Evolutionary conservation across 2,329 filamentous ascomycete species (phyloP).

Genomic region (Tolypocladium nubicola): DNA sequence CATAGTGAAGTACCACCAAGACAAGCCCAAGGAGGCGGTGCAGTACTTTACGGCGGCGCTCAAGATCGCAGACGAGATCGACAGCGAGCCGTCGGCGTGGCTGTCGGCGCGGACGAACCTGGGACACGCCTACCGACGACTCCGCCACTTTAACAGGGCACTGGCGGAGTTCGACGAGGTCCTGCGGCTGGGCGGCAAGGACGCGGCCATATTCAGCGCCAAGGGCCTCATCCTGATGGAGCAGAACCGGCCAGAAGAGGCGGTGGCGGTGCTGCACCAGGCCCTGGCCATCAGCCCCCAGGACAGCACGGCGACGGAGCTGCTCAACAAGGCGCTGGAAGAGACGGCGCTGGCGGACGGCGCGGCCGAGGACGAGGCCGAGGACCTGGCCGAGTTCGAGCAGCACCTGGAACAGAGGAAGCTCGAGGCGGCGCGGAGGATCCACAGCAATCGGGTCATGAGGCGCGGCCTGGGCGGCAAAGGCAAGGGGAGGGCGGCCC

Average conservation of each 20-base stretch:
- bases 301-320: constrained; percentile 70
- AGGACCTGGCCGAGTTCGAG: constrained; percentile 41
- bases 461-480: constrained; percentile 23
- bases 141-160: constrained; percentile 58
- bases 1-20: constrained; percentile 89
- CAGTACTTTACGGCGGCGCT: constrained; percentile 71
- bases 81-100: constrained; percentile 74
- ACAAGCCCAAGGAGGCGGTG: constrained; percentile 63
- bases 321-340: constrained; percentile 61
- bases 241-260: constrained; percentile 61
- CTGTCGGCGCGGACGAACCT: constrained; percentile 79
- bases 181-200: constrained; percentile 69
- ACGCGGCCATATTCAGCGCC: constrained; percentile 66
- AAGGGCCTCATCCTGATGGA: constrained; percentile 81
- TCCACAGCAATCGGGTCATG: constrained; percentile 16
- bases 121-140: constrained; percentile 73
- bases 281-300: constrained; percentile 69
- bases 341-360: constrained; percentile 42
- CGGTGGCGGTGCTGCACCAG: constrained; percentile 74
- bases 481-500: constrained; percentile 33
- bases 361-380: constrained; percentile 34
- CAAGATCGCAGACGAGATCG: constrained; percentile 66
- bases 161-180: constrained; percentile 80
- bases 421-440: constrained; percentile 27
- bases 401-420: constrained; percentile 36